Evolutionary conservation across 768 basidiomycete genomes (phyloP), one percentile per base, ranked within the genome.

Genomic region (Amanita fuliginea): DNA sequence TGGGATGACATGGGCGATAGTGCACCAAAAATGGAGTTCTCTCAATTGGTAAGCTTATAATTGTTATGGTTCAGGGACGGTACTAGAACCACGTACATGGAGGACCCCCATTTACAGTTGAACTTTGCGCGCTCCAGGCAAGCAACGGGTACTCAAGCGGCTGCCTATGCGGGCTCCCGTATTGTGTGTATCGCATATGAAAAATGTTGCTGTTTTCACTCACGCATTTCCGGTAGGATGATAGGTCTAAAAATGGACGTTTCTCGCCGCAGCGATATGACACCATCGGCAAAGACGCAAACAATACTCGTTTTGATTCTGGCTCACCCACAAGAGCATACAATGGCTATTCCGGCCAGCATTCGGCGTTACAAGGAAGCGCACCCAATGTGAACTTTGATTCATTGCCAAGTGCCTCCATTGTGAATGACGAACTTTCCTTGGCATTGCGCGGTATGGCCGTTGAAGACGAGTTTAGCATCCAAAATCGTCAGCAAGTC

Each of bases 1-100:
- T 84, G 82, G 81, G 83, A 80, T 49, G 82, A 82, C 51, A 54
- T 67, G 45, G 66, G 57, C 46, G 72, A 61, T 24, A 74, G 67
- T 51, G 72, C 76, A 13, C 66, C 72, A 56, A 74, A 70, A 60
- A 75, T 72, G 55, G 77, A 78, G 43, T 68, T 71, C 41, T 62
- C 67, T 40, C 66, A 73, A 54, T 49, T 77, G 65, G 80, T 77
- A 36, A 59, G 72, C 67, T 14, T 36, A 42, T 34, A 46, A 46
- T 46, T n/a, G 54, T 35, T 55, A 49, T 46, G 37, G 30, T 44
- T 49, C 51, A 42, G 45, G 53, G 51, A 48, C 32, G 30, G 30
- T 43, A 34, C 6, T 52, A 47, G 52, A 46, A 57, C 51, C 41
- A 32, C 50, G 35, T n/a, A 35, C 49, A 19, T 42, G 32, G 55